Conservation (phyloP, 2,329 filamentous ascomycete species). For the Fusarium hainanense region DNA sequence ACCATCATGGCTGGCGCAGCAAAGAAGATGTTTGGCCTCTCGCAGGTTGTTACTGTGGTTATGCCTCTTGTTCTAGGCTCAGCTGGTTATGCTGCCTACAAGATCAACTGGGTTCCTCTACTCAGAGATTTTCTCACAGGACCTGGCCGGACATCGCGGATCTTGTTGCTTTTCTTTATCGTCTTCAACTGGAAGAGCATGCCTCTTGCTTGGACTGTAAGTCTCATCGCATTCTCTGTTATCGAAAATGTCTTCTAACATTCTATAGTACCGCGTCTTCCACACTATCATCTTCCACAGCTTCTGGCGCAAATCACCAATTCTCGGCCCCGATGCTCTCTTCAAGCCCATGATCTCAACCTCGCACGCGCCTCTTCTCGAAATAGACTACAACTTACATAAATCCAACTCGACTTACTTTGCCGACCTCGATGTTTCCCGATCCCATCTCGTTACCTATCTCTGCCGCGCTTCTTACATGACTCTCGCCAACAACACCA, state of each 20-base stretch:
- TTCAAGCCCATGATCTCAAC: constrained; percentile 77
- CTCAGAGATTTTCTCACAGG: constrained; percentile 62
- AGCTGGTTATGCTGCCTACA: constrained; percentile 60
- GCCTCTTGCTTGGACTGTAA: constrained; percentile 80
- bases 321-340: constrained; percentile 70
- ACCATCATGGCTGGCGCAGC: constrained; percentile 49
- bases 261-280: constrained; percentile 65
- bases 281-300: constrained; percentile 67
- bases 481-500: constrained; percentile 60
- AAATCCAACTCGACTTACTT: constrained; percentile 90
- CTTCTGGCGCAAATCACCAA: constrained; percentile 59
- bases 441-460: constrained; percentile 81
- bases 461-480: constrained; percentile 70
- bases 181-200: constrained; percentile 78
- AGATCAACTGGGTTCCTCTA: constrained; percentile 55
- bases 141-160: constrained; percentile 64
- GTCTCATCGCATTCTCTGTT: constrained; percentile 43
- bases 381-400: constrained; percentile 89
- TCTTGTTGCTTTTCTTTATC: constrained; percentile 65
- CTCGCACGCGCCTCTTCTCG: constrained; percentile 75
- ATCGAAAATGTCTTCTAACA: background rate
- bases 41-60: constrained; percentile 54
- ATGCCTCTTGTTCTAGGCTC: constrained; percentile 56
- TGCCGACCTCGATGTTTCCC: constrained; percentile 83
- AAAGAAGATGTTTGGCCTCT: constrained; percentile 50